A percentile compares a stretch with the other conserved stretches of the same genome.
These are phyloP conservation scores for Decorospora gaudefroyi DNA, from an alignment of 2,329 filamentous ascomycete genomes.

Conservation along the genomic window DNA sequence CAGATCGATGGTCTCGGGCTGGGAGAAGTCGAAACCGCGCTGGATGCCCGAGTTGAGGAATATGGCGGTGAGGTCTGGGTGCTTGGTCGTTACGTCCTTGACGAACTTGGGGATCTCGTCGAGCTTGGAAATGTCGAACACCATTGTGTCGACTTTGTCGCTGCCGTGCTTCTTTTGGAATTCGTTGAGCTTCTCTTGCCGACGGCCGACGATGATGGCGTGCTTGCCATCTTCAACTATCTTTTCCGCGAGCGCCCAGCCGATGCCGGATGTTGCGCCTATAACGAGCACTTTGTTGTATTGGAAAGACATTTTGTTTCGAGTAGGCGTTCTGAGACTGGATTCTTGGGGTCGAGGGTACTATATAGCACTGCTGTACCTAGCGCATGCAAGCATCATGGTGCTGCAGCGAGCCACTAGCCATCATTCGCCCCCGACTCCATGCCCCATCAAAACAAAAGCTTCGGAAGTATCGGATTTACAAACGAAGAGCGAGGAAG, in stretches of 20 bases:
- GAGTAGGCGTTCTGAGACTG: no score
- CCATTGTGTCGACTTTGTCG: conserved; percentile 52
- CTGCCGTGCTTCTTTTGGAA: conserved; percentile 54
- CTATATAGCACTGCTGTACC: no score
- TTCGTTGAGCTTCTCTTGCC: conserved; percentile 57
- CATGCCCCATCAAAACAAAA: no score
- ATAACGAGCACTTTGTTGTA: conserved; percentile 60
- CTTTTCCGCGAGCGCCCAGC: conserved; percentile 56
- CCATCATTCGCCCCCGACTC: no score
- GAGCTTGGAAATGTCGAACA: conserved; percentile 58
- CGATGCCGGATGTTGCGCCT: conserved; percentile 59
- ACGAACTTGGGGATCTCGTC: conserved; percentile 54
- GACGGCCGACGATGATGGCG: conserved; percentile 56
- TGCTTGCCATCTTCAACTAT: conserved; percentile 54
- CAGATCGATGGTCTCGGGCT: conserved; percentile 55
- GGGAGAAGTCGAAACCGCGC: conserved; percentile 55
- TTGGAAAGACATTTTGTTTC: conserved; percentile 41
- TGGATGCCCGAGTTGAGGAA: conserved; percentile 61
- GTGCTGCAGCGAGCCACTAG: no score
- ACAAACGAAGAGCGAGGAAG: no score
- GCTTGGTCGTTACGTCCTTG: conserved; percentile 48
- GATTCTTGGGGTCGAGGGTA: no score
- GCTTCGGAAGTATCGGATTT: no score
- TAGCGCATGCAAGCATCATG: no score
- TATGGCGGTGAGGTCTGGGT: conserved; percentile 59